Conservation (phyloP, 2,329 filamentous ascomycete genomes). For the Sphaerulina musiva region DNA sequence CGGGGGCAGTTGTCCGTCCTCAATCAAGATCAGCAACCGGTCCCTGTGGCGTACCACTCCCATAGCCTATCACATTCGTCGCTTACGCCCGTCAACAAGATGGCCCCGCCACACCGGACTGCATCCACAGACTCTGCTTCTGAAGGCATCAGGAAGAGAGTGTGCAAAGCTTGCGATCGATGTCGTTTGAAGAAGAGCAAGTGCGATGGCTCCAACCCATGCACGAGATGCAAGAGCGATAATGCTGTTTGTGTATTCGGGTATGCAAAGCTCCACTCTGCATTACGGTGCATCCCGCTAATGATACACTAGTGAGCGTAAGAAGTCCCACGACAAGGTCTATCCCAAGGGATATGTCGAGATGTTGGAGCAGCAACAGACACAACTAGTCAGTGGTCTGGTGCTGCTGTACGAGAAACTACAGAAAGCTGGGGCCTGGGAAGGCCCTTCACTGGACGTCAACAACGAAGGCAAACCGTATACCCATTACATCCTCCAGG, state of each 20-base stretch:
- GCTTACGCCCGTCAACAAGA: conserved; percentile 22
- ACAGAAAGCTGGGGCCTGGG: conserved; percentile 50
- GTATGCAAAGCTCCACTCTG: conserved; percentile 16
- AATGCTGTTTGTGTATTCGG: conserved; percentile 61
- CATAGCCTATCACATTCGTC: conserved; percentile 20
- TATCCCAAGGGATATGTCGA: conserved; percentile 64
- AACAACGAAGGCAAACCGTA: conserved; percentile 50
- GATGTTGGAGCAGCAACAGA: conserved; percentile 61
- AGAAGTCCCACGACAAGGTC: conserved; percentile 60
- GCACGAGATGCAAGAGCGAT: conserved; percentile 56
- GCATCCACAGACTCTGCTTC: conserved; percentile 25
- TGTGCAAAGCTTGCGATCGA: conserved; percentile 61
- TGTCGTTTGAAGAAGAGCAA: conserved; percentile 63
- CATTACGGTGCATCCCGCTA: neutral
- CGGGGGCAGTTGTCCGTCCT: conserved; percentile 20
- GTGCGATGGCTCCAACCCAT: conserved; percentile 58
- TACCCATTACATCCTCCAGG: conserved; percentile 57
- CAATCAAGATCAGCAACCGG: neutral
- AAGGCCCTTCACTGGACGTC: conserved; percentile 48
- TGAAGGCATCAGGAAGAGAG: conserved; percentile 48
- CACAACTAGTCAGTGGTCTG: conserved; percentile 54
- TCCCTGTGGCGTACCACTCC: conserved; percentile 19
- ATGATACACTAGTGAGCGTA: conserved; percentile 43
- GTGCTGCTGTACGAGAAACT: conserved; percentile 54
- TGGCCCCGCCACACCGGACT: conserved; percentile 22